Percentiles rank a stretch among this genome's conserved stretches.
phyloP scores from a whole-genome alignment of 352 stramenopile genomes.

The Globisporangium recalcitrans region DNA sequence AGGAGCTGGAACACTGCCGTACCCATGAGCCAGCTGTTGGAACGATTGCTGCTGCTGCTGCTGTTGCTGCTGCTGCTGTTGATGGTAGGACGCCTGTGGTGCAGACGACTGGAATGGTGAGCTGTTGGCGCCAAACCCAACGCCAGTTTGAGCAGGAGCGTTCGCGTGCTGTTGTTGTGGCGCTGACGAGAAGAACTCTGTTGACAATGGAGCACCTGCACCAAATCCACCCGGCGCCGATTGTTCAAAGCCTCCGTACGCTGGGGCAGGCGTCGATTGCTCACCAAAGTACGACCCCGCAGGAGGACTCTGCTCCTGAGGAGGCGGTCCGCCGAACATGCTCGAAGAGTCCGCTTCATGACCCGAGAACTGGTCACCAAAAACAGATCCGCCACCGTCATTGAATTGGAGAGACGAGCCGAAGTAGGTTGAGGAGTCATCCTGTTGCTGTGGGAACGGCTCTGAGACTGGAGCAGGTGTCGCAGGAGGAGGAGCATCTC shows the following conservation, averaged over 20 bases:
- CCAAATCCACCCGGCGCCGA: constrained; percentile 14
- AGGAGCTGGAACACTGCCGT: neutral
- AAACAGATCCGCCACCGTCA: constrained; percentile 5
- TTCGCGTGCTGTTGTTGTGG: constrained; percentile 20
- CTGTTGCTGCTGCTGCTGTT: constrained; percentile 4
- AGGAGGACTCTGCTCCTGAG: constrained; percentile 7
- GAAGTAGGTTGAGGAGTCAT: constrained; percentile 13
- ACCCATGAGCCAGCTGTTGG: constrained; percentile 8
- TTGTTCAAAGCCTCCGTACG: constrained; percentile 23
- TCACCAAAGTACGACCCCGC: constrained; percentile 13
- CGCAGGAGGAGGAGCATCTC: neutral
- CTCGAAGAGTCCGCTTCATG: neutral
- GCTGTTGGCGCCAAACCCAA: neutral
- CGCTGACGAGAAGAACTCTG: constrained; percentile 38
- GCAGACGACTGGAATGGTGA: constrained; percentile 1
- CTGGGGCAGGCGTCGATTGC: constrained; percentile 11
- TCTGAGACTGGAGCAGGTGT: neutral
- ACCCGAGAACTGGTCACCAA: constrained; percentile 7
- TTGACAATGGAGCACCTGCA: constrained; percentile 11
- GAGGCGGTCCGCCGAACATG: constrained; percentile 9
- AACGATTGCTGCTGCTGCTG: constrained; percentile 11
- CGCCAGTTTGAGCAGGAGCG: neutral
- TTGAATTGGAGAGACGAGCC: constrained; percentile 1
- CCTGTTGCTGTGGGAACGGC: constrained; percentile 1
- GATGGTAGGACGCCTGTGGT: neutral